A percentile compares a stretch with the other conserved stretches of the same genome.
phyloP scores from a whole-genome alignment of 768 basidiomycete genomes.

The Tricholoma saponaceum region DNA sequence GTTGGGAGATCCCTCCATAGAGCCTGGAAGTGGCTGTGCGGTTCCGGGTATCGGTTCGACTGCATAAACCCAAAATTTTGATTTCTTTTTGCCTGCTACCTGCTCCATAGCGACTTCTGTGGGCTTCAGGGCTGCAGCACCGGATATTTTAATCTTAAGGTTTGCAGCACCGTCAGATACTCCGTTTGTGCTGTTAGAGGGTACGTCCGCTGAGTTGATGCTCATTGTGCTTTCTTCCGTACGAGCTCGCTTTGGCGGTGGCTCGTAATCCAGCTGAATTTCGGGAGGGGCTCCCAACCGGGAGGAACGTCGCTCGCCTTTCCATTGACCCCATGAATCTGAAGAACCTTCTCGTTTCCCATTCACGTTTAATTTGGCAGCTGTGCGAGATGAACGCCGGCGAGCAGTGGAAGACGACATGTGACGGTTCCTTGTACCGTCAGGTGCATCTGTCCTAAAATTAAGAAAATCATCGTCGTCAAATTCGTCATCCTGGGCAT shows the following conservation, averaged over 20 bases:
- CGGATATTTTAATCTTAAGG: conserved; percentile 46
- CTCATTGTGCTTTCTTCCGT: conserved; percentile 72
- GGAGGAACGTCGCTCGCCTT: conserved; percentile 70
- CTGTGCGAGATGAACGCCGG: conserved; percentile 52
- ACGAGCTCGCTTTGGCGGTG: conserved; percentile 63
- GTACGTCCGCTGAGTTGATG: conserved; percentile 44
- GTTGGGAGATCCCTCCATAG: conserved; percentile 13
- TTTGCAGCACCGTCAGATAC: conserved; percentile 23
- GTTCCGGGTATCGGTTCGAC: conserved; percentile 60
- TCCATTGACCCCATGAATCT: conserved; percentile 58
- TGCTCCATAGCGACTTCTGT: conserved; percentile 73
- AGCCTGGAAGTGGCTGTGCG: conserved; percentile 17
- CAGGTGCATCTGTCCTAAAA: conserved; percentile 37
- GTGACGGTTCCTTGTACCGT: conserved; percentile 35
- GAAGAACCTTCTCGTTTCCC: conserved; percentile 51
- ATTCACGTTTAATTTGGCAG: conserved; percentile 41
- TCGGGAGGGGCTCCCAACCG: conserved; percentile 59
- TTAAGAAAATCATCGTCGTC: conserved; percentile 50
- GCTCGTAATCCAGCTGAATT: conserved; percentile 43
- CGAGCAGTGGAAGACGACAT: conserved; percentile 27
- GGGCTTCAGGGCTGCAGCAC: conserved; percentile 66
- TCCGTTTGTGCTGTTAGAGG: conserved; percentile 26
- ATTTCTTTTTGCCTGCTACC: conserved; percentile 76
- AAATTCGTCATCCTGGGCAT: conserved; percentile 61
- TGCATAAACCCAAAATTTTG: conserved; percentile 87